These are phyloP conservation scores for Diaporthe capsici DNA, from an alignment of 2,329 filamentous ascomycete genomes.

Conservation along the genomic window DNA sequence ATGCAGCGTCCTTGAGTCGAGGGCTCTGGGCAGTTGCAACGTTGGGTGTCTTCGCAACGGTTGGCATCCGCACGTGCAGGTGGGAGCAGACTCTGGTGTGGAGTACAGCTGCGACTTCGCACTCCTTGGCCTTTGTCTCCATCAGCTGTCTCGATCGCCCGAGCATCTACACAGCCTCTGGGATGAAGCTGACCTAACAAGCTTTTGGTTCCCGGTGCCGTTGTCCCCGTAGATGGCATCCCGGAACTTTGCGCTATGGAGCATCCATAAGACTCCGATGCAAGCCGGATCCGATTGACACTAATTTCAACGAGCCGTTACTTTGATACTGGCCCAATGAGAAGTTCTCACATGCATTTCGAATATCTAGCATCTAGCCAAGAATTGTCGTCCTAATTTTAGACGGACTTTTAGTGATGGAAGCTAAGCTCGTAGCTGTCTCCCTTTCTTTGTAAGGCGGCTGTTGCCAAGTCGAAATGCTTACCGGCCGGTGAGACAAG, in stretches of 20 bases:
- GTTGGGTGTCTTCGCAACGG: background rate
- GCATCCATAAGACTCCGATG: background rate
- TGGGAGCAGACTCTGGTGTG: conserved; percentile 2
- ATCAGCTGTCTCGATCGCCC: conserved; percentile 10
- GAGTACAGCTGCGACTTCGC: background rate
- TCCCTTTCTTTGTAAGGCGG: conserved; percentile 18
- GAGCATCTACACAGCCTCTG: conserved; percentile 13
- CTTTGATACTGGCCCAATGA: background rate
- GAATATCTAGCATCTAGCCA: background rate
- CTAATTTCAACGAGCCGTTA: background rate
- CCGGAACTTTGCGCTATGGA: background rate
- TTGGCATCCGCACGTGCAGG: conserved; percentile 20
- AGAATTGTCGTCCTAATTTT: background rate
- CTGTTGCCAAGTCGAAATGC: conserved; percentile 15
- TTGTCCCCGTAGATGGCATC: background rate
- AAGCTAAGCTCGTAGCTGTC: background rate
- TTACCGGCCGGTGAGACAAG: conserved; percentile 11
- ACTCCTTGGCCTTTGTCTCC: conserved; percentile 1
- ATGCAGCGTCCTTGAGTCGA: conserved; percentile 12
- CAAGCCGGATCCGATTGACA: background rate
- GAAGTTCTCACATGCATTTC: background rate
- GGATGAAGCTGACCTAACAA: conserved; percentile 2
- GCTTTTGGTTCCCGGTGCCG: background rate
- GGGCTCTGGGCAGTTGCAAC: background rate
- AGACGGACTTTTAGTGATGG: background rate